Percentiles rank a stretch among this genome's conserved stretches.
Conservation (phyloP, 805 yeast species). For the Starmerella khaoyaiensis region DNA sequence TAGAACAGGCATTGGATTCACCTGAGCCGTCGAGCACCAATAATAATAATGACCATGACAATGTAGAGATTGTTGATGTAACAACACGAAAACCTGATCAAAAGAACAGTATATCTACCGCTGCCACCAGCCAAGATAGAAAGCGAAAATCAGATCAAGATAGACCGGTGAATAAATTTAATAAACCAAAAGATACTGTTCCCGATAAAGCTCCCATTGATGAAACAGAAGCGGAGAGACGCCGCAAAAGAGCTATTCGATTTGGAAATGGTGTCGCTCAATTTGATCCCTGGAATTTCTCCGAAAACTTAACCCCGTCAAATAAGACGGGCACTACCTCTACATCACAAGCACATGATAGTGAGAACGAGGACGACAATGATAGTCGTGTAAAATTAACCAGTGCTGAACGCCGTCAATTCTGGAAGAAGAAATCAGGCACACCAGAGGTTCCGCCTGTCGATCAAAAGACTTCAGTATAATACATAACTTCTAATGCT, state of each 20-base stretch:
- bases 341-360: not conserved
- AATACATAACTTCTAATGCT: too few relatives aligned
- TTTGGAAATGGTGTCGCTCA: too few relatives aligned
- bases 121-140: not conserved
- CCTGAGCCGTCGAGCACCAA: not conserved
- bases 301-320: too few relatives aligned
- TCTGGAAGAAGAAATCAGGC: slow-evolving; percentile 17
- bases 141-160: too few relatives aligned
- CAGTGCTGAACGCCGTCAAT: slow-evolving; percentile 12
- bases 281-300: slow-evolving; percentile 3
- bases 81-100: not conserved
- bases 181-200: too few relatives aligned
- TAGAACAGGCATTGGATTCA: slow-evolving; percentile 6
- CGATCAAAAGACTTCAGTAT: too few relatives aligned
- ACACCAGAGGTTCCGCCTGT: not conserved
- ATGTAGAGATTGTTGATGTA: not conserved
- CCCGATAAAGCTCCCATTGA: too few relatives aligned
- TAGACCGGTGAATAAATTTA: too few relatives aligned
- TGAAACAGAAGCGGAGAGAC: too few relatives aligned
- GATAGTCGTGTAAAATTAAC: slow-evolving; percentile 18
- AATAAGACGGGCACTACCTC: too few relatives aligned
- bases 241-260: not conserved
- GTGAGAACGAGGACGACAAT: slow-evolving; percentile 7
- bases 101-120: not conserved
- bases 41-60: not conserved